Conservation (phyloP, 139 green algal genomes). For the Spirogloea muscicola region DNA sequence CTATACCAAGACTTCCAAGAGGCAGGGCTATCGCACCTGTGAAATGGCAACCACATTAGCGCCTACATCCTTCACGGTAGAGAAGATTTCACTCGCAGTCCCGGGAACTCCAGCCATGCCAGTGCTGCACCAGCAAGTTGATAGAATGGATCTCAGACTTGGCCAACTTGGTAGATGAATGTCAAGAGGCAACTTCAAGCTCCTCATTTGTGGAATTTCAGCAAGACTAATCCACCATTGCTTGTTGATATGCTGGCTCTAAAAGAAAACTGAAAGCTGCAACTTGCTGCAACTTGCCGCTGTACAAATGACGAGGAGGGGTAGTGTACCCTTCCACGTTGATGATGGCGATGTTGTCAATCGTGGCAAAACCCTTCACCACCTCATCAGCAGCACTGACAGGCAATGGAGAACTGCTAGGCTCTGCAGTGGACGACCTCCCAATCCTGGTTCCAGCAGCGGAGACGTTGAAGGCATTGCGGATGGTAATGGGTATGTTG, state of each 20-base stretch:
- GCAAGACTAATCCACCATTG: no score
- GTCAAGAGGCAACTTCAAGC: neutral
- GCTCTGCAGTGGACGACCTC: neutral
- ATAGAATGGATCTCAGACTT: neutral
- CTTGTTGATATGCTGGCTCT: no score
- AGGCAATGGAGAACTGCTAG: neutral
- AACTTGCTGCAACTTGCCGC: no score
- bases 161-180: neutral
- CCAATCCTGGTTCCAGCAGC: conserved; percentile 60
- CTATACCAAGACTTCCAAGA: neutral
- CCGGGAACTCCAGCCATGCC: conserved; percentile 96
- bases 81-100: conserved; percentile 85
- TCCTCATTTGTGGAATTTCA: neutral
- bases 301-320: no score
- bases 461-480: conserved; percentile 93
- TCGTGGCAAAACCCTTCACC: conserved; percentile 97
- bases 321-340: conserved; percentile 76
- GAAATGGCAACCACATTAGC: conserved; percentile 99
- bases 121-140: conserved; percentile 52
- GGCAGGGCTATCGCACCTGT: neutral
- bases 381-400: neutral
- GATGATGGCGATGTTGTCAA: conserved; percentile 88
- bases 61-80: conserved; percentile 71
- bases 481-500: conserved; percentile 87
- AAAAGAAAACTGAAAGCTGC: neutral